phyloP scores from a whole-genome alignment of 2,329 filamentous ascomycete genomes.

The Chaetomiaceae sp. region DNA sequence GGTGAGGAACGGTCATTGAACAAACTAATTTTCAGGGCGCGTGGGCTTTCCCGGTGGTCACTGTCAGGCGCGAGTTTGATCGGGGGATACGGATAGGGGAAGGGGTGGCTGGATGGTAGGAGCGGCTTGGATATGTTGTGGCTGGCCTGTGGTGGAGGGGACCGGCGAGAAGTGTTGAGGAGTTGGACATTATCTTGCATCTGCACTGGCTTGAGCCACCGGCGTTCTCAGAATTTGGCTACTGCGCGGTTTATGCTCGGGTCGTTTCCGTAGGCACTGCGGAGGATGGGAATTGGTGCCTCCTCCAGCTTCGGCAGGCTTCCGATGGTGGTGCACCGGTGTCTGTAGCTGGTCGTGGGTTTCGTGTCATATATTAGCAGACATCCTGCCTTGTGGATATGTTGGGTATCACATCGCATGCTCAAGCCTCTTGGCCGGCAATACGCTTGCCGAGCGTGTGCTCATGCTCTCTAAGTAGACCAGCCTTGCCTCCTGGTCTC shows the following conservation, averaged over 20 bases:
- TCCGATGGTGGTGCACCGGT: background rate
- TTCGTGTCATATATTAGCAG: background rate
- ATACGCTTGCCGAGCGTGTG: background rate
- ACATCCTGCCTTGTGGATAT: background rate
- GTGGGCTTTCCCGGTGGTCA: too few species aligned
- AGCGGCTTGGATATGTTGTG: background rate
- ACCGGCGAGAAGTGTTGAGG: too few species aligned
- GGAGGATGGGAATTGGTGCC: too few species aligned
- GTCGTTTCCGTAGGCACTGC: background rate
- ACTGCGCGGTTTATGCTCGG: background rate
- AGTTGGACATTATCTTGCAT: too few species aligned
- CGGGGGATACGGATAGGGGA: too few species aligned
- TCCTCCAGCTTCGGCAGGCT: too few species aligned
- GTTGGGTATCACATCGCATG: slow-evolving; percentile 13
- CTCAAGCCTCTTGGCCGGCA: background rate
- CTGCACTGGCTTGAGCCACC: slow-evolving; percentile 8
- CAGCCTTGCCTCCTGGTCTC: too few species aligned
- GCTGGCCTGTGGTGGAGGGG: background rate
- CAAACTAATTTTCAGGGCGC: too few species aligned
- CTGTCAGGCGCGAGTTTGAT: too few species aligned
- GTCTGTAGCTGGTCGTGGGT: background rate
- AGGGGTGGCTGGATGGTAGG: background rate
- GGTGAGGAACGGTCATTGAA: background rate
- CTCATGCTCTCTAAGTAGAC: background rate
- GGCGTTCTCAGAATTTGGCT: slow-evolving; percentile 10